These are phyloP conservation scores for Chaetomidium leptoderma DNA, from an alignment of 495 filamentous ascomycete species.

Conservation along the genomic window DNA sequence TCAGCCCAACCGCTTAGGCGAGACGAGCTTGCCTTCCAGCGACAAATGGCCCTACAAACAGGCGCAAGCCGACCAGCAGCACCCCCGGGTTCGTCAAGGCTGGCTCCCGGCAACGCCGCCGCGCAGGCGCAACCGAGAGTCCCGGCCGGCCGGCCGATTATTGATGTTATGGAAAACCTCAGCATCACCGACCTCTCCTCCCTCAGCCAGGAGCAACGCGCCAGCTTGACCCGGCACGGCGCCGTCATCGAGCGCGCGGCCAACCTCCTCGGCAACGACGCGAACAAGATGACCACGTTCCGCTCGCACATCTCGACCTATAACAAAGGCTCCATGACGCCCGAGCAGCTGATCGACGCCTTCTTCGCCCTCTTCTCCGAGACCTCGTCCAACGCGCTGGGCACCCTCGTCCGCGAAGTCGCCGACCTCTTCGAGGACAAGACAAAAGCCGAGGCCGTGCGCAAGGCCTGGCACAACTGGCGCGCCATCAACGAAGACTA, in stretches of 20 bases:
- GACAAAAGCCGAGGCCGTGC: conserved; percentile 62
- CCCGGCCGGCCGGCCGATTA: conserved; percentile 22
- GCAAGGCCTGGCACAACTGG: conserved; percentile 89
- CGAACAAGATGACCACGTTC: conserved; percentile 68
- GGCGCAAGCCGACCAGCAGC: conserved; percentile 4
- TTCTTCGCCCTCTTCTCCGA: conserved; percentile 77
- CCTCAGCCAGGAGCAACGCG: conserved; percentile 70
- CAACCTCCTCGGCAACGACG: conserved; percentile 70
- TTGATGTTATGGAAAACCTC: conserved; percentile 38
- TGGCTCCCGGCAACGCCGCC: conserved; percentile 3
- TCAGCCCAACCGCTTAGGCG: conserved; percentile 77
- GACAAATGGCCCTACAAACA: conserved; percentile 72
- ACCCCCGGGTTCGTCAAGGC: conserved; percentile 37
- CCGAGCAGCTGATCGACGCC: conserved; percentile 71
- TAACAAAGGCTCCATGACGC: conserved; percentile 59
- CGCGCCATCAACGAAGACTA: conserved; percentile 95
- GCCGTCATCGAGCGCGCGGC: conserved; percentile 82
- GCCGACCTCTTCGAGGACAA: conserved; percentile 89
- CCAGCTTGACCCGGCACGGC: conserved; percentile 66
- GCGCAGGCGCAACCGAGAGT: conserved; percentile 20
- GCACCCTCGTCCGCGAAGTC: conserved; percentile 86
- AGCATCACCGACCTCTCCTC: conserved; percentile 39
- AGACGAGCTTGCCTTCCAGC: conserved; percentile 88
- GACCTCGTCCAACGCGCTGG: conserved; percentile 68
- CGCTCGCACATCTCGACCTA: conserved; percentile 72